Percentiles rank a stretch among this genome's conserved stretches.
Evolutionary conservation across 139 green algal genomes (phyloP).

Genomic region (Volvox africanus): DNA sequence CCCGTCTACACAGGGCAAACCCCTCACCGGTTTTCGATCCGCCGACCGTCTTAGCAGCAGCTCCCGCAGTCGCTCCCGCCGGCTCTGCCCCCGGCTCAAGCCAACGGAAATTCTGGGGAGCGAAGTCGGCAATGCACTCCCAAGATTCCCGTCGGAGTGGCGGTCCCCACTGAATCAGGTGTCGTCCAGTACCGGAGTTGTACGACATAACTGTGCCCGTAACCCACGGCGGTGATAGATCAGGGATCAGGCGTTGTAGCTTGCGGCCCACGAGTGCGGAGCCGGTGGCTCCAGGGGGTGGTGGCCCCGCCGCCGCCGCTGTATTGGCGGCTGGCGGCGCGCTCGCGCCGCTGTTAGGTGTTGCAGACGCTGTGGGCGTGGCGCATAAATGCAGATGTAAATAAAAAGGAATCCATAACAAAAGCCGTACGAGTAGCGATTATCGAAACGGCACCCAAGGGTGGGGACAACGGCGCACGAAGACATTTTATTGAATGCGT

Average conservation of each 20-base stretch:
- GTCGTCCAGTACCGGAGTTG: constrained; percentile 17
- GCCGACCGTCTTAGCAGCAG: neutral
- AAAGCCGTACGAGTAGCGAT: no score
- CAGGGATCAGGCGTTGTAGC: constrained; percentile 35
- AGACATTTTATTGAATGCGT: no score
- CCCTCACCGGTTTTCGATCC: neutral
- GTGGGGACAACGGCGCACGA: no score
- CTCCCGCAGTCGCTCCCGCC: neutral
- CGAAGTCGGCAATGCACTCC: constrained; percentile 16
- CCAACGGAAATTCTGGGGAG: constrained; percentile 33
- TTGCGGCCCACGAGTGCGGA: constrained; percentile 16
- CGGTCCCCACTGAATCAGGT: constrained; percentile 11
- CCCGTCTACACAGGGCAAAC: no score
- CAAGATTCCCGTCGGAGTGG: constrained; percentile 17
- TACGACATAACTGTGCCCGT: constrained; percentile 26
- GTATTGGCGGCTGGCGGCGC: neutral
- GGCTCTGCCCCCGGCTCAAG: neutral
- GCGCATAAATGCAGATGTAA: no score
- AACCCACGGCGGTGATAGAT: constrained; percentile 34
- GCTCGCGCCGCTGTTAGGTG: neutral
- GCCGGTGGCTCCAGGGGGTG: neutral
- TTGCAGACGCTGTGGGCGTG: neutral
- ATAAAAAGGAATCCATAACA: no score
- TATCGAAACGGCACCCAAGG: no score
- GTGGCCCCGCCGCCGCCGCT: neutral